phyloP scores from a whole-genome alignment of 2,329 filamentous ascomycete genomes.

The Graphilbum ipis-grandicollis region DNA sequence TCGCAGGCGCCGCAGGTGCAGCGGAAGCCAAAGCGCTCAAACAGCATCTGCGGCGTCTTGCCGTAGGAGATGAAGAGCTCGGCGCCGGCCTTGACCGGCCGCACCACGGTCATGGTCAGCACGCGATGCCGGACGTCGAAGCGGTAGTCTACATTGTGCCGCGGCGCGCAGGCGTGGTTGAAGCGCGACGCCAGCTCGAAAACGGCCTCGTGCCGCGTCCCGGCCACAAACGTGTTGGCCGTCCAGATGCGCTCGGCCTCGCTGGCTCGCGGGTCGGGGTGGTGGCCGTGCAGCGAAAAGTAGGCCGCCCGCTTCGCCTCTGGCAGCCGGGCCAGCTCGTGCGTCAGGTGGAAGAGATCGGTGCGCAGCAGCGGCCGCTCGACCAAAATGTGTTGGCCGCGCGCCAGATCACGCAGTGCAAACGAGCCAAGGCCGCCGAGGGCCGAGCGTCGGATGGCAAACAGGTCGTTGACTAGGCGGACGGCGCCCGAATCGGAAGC shows the following conservation, averaged over 20 bases:
- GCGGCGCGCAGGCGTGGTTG: conserved; percentile 36
- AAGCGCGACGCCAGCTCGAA: conserved; percentile 32
- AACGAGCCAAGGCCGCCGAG: conserved; percentile 30
- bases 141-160: conserved; percentile 24
- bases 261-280: conserved; percentile 5
- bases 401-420: conserved; percentile 19
- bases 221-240: conserved; percentile 10
- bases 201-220: conserved; percentile 4
- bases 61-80: conserved; percentile 12
- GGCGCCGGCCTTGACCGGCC: conserved; percentile 4
- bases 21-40: conserved; percentile 10
- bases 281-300: conserved; percentile 18
- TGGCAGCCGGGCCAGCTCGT: conserved; percentile 19
- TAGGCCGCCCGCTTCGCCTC: conserved; percentile 15
- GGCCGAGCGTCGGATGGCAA: conserved; percentile 22
- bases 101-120: conserved; percentile 22
- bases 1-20: conserved; percentile 9
- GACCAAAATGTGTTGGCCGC: conserved; percentile 22
- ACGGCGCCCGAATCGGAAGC: not conserved
- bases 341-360: conserved; percentile 13
- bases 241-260: conserved; percentile 13
- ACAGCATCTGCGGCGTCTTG: conserved; percentile 8
- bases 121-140: conserved; percentile 18
- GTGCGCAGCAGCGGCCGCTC: conserved; percentile 26
- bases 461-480: conserved; percentile 18